Conservation (phyloP, 352 stramenopile genomes). For the Aphanomyces astaci region DNA sequence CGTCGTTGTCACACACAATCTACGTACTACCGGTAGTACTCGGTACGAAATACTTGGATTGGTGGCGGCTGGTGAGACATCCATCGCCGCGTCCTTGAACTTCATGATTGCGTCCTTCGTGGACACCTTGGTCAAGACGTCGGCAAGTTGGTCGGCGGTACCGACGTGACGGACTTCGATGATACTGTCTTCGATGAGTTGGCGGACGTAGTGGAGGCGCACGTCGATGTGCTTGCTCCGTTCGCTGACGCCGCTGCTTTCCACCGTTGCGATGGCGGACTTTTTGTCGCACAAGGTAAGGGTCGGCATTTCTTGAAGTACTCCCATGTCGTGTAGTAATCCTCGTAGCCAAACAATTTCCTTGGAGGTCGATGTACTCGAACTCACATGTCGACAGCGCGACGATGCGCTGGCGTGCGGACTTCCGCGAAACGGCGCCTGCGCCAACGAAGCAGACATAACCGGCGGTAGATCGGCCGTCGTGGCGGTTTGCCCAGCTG, state of each 20-base stretch:
- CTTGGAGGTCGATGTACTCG: constrained; percentile 28
- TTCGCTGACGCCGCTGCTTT: neutral
- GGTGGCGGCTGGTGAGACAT: no score
- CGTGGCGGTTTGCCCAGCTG: constrained; percentile 5
- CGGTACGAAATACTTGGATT: no score
- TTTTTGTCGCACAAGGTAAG: constrained; percentile 16
- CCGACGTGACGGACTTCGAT: neutral
- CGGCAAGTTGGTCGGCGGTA: neutral
- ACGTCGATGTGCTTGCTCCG: neutral
- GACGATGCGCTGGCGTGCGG: constrained; percentile 6
- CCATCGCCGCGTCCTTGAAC: no score
- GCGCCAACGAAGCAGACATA: neutral
- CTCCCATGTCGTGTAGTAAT: constrained; percentile 4
- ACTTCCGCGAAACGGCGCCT: constrained; percentile 1
- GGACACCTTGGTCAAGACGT: neutral
- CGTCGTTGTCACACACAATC: no score
- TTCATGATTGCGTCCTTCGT: neutral
- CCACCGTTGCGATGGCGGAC: constrained; percentile 14
- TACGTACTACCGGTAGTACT: no score
- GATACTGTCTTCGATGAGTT: neutral
- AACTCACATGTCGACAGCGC: constrained; percentile 24
- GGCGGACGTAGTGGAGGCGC: neutral
- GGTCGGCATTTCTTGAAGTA: constrained; percentile 17
- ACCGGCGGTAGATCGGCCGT: constrained; percentile 1
- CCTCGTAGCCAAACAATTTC: constrained; percentile 23